Evolutionary conservation across 345 rosid genomes (phyloP), one percentile per base, ranked within the genome.

Genomic region (Leavenworthia alabamica): DNA sequence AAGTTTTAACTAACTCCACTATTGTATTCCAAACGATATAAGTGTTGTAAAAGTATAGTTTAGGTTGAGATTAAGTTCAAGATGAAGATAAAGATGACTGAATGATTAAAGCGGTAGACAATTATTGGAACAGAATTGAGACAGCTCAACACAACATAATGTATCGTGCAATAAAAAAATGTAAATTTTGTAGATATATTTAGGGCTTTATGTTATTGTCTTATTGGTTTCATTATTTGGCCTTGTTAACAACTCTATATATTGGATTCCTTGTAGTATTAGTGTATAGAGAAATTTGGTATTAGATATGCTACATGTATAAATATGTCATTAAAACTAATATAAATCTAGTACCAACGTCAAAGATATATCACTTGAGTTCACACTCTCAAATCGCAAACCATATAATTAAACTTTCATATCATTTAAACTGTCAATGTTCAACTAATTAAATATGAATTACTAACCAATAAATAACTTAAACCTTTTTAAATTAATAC

Each of bases 361-460:
- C 68, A 64, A 52, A 64, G 43, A 64, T 64, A 41, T 20, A 42
- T 52, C 44, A 53, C 33, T 51, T 41, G 23, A 41, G 43, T 64
- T 64, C 31, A 28, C 15, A 50, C 60, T 8, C 10, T 53, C 60
- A 28, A 24, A 4, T 36, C 39, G 36, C 56, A 62, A 62, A 20
- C 46, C 32, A 64, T 63, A 27, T 12, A 23, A 7, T 37, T 49
- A 26, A 27, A 3, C 8, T 3, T 8, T 7, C 1, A 24, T 31
- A 59, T 44, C 19, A 33, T 33, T 40, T 11, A 42, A 20, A 20
- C 24, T 13, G 4, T 22, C 52, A 40, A 40, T 33, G 50, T 47
- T 58, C 7, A 15, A 13, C 51, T 48, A 12, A 28, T 50, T 28
- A 9, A 28, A 43, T 24, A 35, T 42, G 16, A 26, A 16, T 45